Conservation (phyloP, 2,329 filamentous ascomycete genomes). For the Ophiostoma fasciatum region DNA sequence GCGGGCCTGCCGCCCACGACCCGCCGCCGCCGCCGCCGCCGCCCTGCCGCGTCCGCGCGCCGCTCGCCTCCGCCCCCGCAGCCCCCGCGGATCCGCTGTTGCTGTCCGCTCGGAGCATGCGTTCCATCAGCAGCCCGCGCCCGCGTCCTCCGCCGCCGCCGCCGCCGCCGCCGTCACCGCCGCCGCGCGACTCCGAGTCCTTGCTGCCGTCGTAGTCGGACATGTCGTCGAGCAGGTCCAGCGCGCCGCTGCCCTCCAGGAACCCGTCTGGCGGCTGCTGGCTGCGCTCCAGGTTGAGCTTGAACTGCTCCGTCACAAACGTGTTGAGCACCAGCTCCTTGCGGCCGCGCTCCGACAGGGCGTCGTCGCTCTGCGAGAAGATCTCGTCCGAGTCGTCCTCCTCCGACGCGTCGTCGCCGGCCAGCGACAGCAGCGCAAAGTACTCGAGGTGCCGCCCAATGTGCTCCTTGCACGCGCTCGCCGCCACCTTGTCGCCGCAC, state of each 20-base stretch:
- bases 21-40: no score
- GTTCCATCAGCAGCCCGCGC: conserved; percentile 9
- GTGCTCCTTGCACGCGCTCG: conserved; percentile 7
- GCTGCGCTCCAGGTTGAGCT: conserved; percentile 8
- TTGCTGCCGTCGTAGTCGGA: conserved; percentile 5
- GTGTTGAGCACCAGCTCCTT: conserved; percentile 10
- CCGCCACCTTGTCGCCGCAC: conserved; percentile 6
- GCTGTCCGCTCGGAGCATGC: conserved; percentile 6
- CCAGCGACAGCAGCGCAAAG: conserved; percentile 9
- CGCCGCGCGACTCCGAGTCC: not conserved
- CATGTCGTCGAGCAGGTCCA: conserved; percentile 10
- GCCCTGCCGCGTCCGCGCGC: no score
- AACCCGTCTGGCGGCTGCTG: conserved; percentile 8
- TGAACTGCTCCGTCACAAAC: conserved; percentile 11
- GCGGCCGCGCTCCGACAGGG: conserved; percentile 9
- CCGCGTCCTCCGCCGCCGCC: no score
- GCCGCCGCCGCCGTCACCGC: no score
- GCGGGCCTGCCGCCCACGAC: not conserved
- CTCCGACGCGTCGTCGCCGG: conserved; percentile 5
- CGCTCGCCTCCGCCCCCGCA: not conserved
- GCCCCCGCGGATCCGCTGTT: not conserved
- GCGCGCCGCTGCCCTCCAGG: conserved; percentile 2
- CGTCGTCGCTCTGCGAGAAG: conserved; percentile 8
- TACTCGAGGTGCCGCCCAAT: conserved; percentile 9
- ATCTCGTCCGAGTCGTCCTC: conserved; percentile 9